phyloP scores from a whole-genome alignment of 202 grass and related monocot species.

The Dendrocalamus latiflorus region DNA sequence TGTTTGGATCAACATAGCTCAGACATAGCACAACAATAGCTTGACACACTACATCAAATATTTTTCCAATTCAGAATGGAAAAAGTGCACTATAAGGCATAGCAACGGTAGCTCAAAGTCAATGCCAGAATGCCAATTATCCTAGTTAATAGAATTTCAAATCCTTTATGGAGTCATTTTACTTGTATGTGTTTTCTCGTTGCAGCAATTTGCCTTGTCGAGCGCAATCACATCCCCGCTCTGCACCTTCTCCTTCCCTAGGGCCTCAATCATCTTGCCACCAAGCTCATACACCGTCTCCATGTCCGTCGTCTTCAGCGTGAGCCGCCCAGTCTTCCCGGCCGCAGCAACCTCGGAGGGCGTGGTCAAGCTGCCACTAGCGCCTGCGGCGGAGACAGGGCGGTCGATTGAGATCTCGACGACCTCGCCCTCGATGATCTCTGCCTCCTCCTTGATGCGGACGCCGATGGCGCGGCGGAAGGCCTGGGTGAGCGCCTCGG shows the following conservation, averaged over 20 bases:
- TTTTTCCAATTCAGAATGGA: too few species aligned
- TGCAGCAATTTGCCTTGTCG: constrained; percentile 33
- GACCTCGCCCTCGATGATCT: constrained; percentile 97
- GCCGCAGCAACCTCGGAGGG: constrained; percentile 33
- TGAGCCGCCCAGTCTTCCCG: constrained; percentile 72
- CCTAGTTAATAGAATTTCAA: too few species aligned
- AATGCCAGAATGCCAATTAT: too few species aligned
- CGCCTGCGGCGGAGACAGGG: constrained; percentile 31
- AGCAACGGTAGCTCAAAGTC: too few species aligned
- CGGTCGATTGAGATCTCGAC: constrained; percentile 89
- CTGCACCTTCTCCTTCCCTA: constrained; percentile 93
- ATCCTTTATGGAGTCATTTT: too few species aligned
- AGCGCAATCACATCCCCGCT: constrained; percentile 85
- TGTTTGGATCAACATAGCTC: too few species aligned
- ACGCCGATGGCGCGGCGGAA: constrained; percentile 83
- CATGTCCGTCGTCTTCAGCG: constrained; percentile 93
- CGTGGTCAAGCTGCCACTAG: neutral
- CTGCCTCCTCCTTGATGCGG: constrained; percentile 94
- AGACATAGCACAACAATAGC: too few species aligned
- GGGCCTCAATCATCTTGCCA: constrained; percentile 94
- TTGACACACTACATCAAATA: too few species aligned
- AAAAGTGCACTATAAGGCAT: too few species aligned
- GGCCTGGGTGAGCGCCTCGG: constrained; percentile 87
- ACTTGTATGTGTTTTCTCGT: neutral
- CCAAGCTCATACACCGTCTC: constrained; percentile 92